Conservation (phyloP, 2,329 filamentous ascomycete species). For the Calonectria pteridis region DNA sequence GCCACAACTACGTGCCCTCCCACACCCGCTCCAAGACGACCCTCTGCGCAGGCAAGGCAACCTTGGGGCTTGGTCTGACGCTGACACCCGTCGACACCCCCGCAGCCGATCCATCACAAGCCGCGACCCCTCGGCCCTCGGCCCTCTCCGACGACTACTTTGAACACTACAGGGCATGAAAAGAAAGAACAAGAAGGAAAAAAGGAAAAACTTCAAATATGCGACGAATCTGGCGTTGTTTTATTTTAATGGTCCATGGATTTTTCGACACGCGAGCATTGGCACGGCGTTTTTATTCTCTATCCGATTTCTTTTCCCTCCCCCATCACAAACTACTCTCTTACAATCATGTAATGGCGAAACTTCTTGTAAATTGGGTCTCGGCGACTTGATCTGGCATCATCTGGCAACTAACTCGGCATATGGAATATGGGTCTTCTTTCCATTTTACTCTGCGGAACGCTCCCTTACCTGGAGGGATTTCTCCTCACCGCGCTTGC, state of each 20-base stretch:
- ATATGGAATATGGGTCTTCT: constrained; percentile 17
- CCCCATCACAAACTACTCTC: constrained; percentile 8
- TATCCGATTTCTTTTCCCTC: background rate
- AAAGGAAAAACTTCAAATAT: constrained; percentile 24
- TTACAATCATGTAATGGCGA: constrained; percentile 14
- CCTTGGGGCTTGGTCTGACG: constrained; percentile 40
- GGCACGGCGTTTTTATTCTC: constrained; percentile 13
- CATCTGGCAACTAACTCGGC: constrained; percentile 16
- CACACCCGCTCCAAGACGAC: constrained; percentile 53
- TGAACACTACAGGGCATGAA: constrained; percentile 37
- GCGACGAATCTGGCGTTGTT: constrained; percentile 37
- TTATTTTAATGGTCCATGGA: background rate
- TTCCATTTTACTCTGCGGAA: constrained; percentile 26
- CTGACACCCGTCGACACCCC: constrained; percentile 45
- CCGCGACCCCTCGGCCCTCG: constrained; percentile 37
- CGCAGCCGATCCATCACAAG: constrained; percentile 26
- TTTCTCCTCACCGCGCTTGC: background rate
- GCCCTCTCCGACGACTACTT: constrained; percentile 41
- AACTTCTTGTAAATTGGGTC: constrained; percentile 19
- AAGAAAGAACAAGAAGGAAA: background rate
- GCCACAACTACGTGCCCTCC: constrained; percentile 44
- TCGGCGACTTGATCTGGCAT: constrained; percentile 39
- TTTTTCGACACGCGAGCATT: constrained; percentile 3
- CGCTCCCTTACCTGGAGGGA: constrained; percentile 19
- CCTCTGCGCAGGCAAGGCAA: constrained; percentile 39